Percentiles rank a stretch among this genome's conserved stretches.
Evolutionary conservation across 176 grass and related monocot genomes (phyloP).

Genomic region (Alloteropsis semialata): DNA sequence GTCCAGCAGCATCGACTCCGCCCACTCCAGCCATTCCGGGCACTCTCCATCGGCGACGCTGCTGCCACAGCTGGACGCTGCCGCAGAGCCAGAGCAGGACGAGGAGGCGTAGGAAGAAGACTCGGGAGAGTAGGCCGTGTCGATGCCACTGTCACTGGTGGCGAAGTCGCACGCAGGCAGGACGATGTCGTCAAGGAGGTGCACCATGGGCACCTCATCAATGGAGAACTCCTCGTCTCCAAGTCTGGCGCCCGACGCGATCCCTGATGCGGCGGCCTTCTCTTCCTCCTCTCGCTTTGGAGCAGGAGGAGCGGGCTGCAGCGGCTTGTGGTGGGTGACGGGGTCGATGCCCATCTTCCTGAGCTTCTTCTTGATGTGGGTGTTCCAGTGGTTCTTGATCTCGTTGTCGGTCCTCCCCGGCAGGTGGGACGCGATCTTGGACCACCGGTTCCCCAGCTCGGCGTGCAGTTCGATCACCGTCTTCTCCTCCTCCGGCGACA

Average conservation of each 20-base stretch:
- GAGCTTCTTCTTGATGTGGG: conserved; percentile 92
- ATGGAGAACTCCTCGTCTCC: conserved; percentile 37
- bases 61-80: neutral
- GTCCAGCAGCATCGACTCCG: conserved; percentile 68
- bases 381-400: conserved; percentile 97
- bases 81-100: conserved; percentile 10
- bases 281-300: neutral
- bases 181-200: conserved; percentile 49
- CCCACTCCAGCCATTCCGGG: conserved; percentile 58
- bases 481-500: conserved; percentile 66
- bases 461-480: conserved; percentile 83
- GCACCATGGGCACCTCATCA: conserved; percentile 55
- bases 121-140: conserved; percentile 10
- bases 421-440: conserved; percentile 80
- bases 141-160: neutral
- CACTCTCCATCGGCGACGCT: conserved; percentile 36
- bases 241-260: neutral
- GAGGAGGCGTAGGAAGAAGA: conserved; percentile 10
- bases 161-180: neutral
- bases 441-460: conserved; percentile 92
- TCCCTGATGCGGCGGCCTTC: neutral
- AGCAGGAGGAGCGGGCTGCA: conserved; percentile 1
- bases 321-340: conserved; percentile 65
- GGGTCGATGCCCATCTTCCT: conserved; percentile 86
- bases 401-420: conserved; percentile 90